phyloP scores from a whole-genome alignment of 2,329 filamentous ascomycete genomes.

The Talaromyces sp. region DNA sequence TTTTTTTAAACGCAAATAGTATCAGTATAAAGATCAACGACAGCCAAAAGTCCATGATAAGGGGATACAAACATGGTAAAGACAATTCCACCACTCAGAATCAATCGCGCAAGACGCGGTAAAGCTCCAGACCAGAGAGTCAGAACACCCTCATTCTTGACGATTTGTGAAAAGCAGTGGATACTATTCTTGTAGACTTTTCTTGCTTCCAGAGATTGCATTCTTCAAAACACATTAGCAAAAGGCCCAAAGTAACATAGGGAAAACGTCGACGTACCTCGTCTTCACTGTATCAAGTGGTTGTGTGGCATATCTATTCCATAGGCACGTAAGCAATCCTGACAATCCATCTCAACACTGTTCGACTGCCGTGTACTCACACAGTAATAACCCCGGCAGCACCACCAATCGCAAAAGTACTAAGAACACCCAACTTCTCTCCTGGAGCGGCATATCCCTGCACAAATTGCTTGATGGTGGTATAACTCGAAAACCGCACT shows the following conservation, averaged over 20 bases:
- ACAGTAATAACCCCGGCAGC: constrained; percentile 89
- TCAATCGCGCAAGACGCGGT: constrained; percentile 74
- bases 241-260: constrained; percentile 4
- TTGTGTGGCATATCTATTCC: constrained; percentile 51
- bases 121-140: constrained; percentile 94
- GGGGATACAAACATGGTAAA: constrained; percentile 69
- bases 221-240: constrained; percentile 45
- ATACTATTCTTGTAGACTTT: constrained; percentile 80
- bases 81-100: constrained; percentile 91
- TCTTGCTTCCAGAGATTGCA: constrained; percentile 91
- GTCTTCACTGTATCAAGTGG: constrained; percentile 94
- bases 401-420: constrained; percentile 87
- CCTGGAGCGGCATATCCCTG: constrained; percentile 89
- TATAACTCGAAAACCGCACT: constrained; percentile 85
- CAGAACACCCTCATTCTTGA: constrained; percentile 79
- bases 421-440: constrained; percentile 82
- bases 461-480: constrained; percentile 80
- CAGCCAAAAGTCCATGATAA: not conserved
- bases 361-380: constrained; percentile 47
- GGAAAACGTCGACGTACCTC: constrained; percentile 34
- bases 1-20: constrained; percentile 18
- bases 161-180: constrained; percentile 74
- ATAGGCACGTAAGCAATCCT: not conserved
- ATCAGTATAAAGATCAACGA: not conserved
- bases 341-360: not conserved